Evolutionary conservation across 805 yeast genomes (phyloP).

Genomic region (Helenozyma rhizophorensis): DNA sequence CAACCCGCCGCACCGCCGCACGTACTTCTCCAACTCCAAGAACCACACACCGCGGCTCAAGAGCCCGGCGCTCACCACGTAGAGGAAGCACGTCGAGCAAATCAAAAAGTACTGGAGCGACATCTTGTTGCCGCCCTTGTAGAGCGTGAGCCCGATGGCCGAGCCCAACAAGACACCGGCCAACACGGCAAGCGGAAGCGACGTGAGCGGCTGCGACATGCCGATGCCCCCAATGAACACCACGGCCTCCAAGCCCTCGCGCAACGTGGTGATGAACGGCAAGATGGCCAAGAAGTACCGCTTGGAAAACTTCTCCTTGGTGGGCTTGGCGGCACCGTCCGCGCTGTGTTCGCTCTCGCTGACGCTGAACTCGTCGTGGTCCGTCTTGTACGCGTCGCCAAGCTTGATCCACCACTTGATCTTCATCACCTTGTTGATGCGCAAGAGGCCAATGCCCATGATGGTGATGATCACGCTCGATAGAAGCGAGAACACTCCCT

Average conservation of each 20-base stretch:
- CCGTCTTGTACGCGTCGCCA: constrained; percentile 35
- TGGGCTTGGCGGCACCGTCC: not conserved
- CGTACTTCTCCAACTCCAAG: constrained; percentile 37
- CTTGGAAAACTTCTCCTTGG: constrained; percentile 15
- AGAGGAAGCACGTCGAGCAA: constrained; percentile 36
- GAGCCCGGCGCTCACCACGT: constrained; percentile 42
- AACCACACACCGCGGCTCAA: constrained; percentile 43
- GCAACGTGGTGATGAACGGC: constrained; percentile 24
- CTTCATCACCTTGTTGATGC: constrained; percentile 72
- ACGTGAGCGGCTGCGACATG: constrained; percentile 13
- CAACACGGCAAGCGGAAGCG: constrained; percentile 22
- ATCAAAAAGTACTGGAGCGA: constrained; percentile 40
- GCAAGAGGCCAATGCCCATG: constrained; percentile 80
- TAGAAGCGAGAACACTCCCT: constrained; percentile 73
- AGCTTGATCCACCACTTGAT: constrained; percentile 65
- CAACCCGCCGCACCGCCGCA: constrained; percentile 35
- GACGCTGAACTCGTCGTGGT: constrained; percentile 5
- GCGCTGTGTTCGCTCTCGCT: not conserved
- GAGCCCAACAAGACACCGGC: constrained; percentile 29
- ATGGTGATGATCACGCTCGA: constrained; percentile 76
- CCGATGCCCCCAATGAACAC: constrained; percentile 36
- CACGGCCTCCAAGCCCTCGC: constrained; percentile 64
- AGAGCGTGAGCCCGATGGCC: constrained; percentile 30
- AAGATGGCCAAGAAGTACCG: constrained; percentile 23
- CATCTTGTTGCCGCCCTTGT: constrained; percentile 38